Evolutionary conservation across 2,329 filamentous ascomycete genomes (phyloP), one percentile per base, ranked within the genome.

Genomic region (Penicillium aurantiogriseum): DNA sequence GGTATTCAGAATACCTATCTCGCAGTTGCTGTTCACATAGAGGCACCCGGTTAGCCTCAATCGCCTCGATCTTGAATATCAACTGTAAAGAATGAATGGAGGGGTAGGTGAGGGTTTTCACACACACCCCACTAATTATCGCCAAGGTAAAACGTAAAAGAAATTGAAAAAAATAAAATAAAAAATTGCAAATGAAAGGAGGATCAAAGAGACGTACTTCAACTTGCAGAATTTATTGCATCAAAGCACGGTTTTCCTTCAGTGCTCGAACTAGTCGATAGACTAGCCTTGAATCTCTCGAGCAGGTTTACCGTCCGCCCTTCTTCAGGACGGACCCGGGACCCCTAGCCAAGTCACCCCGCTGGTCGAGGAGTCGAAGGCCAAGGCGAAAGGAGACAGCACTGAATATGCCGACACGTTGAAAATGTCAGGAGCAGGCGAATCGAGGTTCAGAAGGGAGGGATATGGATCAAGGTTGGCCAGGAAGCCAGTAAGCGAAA

Each of bases 281-380:
- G 46, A 60, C 63, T 58, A 61, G 58, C 46, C 56, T 48, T 47
- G 39, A 59, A 65, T 54, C 47, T 60, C 62, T 60, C 59, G 56
- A 67, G 67, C 60, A 67, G 73, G 70, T 67, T 79, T 79, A 79
- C 76, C 77, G 78, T 80, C 78, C 78, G 78, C 75, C 77, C 77
- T 77, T 74, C 59, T 75, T 79, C 76, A 80, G 77, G 78, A 79
- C 78, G 78, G 78, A 80, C 77, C 73, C 66, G 71, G 67, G 66
- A 75, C 77, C 77, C 73, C 73, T 79, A 79, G 67, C 75, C 78
- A 79, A 67, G 73, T 66, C 71, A 76, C 71, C 63, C 72, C 67
- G 68, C 68, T 64, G 51, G 64, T 60, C 50, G 65, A 65, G 54
- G 57, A 54, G 44, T 67, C 65, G 51, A 61, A 59, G 52, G 63